Evolutionary conservation across 345 rosid species (phyloP).

Genomic region (Salix udensis): DNA sequence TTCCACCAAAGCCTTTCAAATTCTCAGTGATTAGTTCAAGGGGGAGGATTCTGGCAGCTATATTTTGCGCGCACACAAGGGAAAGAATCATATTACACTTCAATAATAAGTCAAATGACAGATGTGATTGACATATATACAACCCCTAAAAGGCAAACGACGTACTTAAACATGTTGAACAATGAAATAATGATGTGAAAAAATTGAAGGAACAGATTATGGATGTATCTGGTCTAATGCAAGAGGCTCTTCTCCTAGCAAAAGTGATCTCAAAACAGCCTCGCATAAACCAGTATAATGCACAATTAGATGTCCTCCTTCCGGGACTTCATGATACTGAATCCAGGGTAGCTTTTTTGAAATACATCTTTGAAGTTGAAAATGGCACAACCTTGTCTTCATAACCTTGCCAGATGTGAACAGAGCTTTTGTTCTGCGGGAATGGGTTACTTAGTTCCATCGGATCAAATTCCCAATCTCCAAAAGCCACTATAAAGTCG

Average conservation of each 20-base stretch:
- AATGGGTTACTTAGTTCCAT: constrained; percentile 49
- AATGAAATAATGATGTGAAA: constrained; percentile 13
- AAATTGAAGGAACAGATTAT: constrained; percentile 17
- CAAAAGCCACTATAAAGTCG: constrained; percentile 59
- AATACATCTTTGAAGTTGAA: constrained; percentile 63
- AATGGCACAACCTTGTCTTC: constrained; percentile 83
- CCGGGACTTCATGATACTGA: constrained; percentile 73
- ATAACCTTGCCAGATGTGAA: constrained; percentile 84
- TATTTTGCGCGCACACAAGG: not conserved
- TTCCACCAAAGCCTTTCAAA: not conserved
- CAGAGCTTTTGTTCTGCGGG: constrained; percentile 33
- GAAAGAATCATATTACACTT: constrained; percentile 17
- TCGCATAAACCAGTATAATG: constrained; percentile 71
- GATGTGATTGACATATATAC: constrained; percentile 7
- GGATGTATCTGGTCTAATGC: constrained; percentile 35
- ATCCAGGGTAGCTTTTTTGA: constrained; percentile 69
- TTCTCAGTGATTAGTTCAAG: not conserved
- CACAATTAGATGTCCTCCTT: constrained; percentile 84
- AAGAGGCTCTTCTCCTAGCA: constrained; percentile 60
- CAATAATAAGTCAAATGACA: constrained; percentile 16
- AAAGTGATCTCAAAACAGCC: constrained; percentile 56
- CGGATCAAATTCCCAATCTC: constrained; percentile 88
- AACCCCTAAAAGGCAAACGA: constrained; percentile 13
- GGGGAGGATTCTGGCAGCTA: not conserved
- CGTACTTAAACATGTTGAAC: constrained; percentile 22